Conservation (phyloP, 108 stramenopile genomes). For the Cyclotella kingstonii region DNA sequence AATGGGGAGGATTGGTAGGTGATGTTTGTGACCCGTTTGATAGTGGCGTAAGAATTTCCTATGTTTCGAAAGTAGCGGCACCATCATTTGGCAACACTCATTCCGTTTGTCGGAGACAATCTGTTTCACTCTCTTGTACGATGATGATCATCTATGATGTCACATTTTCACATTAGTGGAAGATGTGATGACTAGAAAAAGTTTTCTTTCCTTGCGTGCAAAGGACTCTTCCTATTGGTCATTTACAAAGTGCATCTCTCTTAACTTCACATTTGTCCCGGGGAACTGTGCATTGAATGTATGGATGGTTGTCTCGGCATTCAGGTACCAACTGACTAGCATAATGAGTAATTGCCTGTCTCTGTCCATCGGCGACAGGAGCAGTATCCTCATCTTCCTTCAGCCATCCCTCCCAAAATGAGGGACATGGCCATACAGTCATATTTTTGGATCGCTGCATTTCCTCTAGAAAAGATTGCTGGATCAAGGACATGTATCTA, state of each 20-base stretch:
- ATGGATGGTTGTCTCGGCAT: conserved; percentile 58
- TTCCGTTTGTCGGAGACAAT: no score
- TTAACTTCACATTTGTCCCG: conserved; percentile 71
- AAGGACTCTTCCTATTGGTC: no score
- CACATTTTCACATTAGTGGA: no score
- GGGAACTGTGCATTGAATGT: conserved; percentile 59
- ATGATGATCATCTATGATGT: no score
- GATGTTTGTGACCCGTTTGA: no score
- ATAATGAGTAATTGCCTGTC: conserved; percentile 22
- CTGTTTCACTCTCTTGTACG: no score
- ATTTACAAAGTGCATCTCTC: conserved; percentile 58
- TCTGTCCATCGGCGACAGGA: conserved; percentile 14
- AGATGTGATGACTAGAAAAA: no score
- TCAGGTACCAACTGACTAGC: conserved; percentile 59
- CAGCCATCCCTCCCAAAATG: conserved; percentile 75
- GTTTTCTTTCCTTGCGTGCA: no score
- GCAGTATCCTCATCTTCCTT: conserved; percentile 35
- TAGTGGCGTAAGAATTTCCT: no score
- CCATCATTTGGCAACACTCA: no score
- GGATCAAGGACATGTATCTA: conserved; percentile 21
- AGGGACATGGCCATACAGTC: conserved; percentile 74
- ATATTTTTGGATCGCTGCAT: conserved; percentile 54
- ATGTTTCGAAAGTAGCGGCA: no score
- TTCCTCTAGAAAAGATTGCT: conserved; percentile 57
- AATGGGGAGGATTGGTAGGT: no score